These are phyloP conservation scores for Hypomyces rosellus DNA, from an alignment of 2,329 filamentous ascomycete genomes.

Conservation along the genomic window DNA sequence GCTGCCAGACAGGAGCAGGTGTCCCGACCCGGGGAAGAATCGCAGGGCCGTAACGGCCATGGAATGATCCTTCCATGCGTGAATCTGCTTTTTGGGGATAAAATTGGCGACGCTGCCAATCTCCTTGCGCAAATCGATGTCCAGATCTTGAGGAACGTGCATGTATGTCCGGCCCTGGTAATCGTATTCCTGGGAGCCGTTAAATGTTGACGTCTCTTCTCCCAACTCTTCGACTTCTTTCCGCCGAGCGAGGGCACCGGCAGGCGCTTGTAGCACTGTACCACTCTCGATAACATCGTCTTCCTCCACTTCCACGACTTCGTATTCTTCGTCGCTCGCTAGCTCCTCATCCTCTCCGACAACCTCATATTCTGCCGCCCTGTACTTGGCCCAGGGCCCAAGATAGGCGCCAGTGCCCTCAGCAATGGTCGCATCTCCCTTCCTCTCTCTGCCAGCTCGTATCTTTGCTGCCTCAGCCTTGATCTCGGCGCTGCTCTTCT, in stretches of 20 bases:
- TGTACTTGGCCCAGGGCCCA: conserved; percentile 89
- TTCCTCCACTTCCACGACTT: conserved; percentile 70
- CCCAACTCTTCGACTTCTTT: conserved; percentile 55
- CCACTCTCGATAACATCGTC: conserved; percentile 61
- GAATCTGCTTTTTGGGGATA: conserved; percentile 88
- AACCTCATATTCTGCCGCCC: conserved; percentile 64
- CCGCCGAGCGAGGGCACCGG: conserved; percentile 46
- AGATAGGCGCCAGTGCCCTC: conserved; percentile 86
- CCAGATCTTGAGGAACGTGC: conserved; percentile 90
- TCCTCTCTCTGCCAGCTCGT: conserved; percentile 71
- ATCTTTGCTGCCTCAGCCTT: conserved; percentile 67
- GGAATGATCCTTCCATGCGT: conserved; percentile 78
- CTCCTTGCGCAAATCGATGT: conserved; percentile 78
- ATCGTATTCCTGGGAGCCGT: conserved; percentile 76
- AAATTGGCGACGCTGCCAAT: conserved; percentile 77
- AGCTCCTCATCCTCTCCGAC: conserved; percentile 70
- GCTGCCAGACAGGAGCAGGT: conserved; percentile 81
- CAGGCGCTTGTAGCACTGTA: conserved; percentile 51
- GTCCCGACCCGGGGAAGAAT: conserved; percentile 83
- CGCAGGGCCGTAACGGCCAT: conserved; percentile 83
- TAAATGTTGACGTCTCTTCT: conserved; percentile 79
- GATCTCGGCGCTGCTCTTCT: conserved; percentile 46
- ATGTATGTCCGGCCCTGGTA: conserved; percentile 96
- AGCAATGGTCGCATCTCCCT: conserved; percentile 75
- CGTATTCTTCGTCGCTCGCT: conserved; percentile 71